Conservation (phyloP, 306 rosid species). For the Trifolium pratense region DNA sequence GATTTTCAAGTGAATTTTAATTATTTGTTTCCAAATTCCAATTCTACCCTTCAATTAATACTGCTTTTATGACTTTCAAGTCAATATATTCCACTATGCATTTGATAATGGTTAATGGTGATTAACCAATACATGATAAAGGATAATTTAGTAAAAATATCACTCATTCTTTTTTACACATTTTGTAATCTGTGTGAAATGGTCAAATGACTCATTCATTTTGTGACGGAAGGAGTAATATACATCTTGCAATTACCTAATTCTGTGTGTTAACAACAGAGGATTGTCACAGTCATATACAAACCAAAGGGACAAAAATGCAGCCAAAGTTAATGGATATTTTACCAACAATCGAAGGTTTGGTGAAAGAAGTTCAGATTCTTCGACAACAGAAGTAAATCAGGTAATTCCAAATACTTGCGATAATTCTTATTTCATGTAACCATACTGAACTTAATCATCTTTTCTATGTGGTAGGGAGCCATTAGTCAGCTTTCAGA, state of each 20-base stretch:
- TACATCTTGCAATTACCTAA: conserved; percentile 14
- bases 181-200: too few relatives aligned
- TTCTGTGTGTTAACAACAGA: conserved; percentile 54
- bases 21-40: too few relatives aligned
- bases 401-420: conserved; percentile 55
- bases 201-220: too few relatives aligned
- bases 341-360: conserved; percentile 55
- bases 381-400: conserved; percentile 52
- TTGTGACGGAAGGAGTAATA: neutral
- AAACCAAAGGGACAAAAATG: conserved; percentile 76
- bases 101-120: too few relatives aligned
- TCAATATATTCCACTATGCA: too few relatives aligned
- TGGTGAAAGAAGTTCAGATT: conserved; percentile 69
- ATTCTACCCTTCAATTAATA: too few relatives aligned
- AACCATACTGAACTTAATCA: conserved; percentile 27
- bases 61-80: too few relatives aligned
- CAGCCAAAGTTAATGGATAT: conserved; percentile 60
- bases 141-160: too few relatives aligned
- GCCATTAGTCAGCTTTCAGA: conserved; percentile 78
- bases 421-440: conserved; percentile 11
- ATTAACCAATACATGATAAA: too few relatives aligned
- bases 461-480: conserved; percentile 49
- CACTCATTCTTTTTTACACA: too few relatives aligned
- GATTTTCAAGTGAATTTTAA: too few relatives aligned
- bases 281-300: conserved; percentile 90